Evolutionary conservation across 148 eudicot genomes (phyloP), one percentile per base, ranked within the genome.

Genomic region (Tetragonia tetragonoides): DNA sequence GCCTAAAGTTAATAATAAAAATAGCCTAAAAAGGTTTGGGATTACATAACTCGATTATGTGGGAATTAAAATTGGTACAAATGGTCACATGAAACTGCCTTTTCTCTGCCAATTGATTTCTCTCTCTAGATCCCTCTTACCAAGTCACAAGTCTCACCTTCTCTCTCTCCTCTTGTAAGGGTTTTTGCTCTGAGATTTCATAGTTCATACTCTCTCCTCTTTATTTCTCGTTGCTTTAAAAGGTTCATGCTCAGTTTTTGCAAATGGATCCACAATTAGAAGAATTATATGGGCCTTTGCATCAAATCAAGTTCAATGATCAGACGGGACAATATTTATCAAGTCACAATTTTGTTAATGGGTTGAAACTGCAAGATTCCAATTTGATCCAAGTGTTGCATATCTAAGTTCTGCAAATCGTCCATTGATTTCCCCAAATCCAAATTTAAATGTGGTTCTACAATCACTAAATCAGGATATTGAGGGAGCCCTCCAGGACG

Each of bases 211-310:
- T n/a, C 51, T 3, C 40, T 74, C 21, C 21, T 34, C 17, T 54
- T 66, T 71, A 53, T 70, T 66, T 39, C 73, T 42, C 72, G 68
- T 77, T 40, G 53, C 57, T 72, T 6, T 14, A 41, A 16, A 54
- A 72, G 75, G 49, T 75, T 71, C 81, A n/a, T 77, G 77, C 72
- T 74, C 71, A 73, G 79, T 72, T 79, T 76, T 39, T 68, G 67
- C 65, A 60, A 84, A 86, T 89, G 88, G 86, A 89, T 81, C 82
- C 80, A 56, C 69, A 63, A 74, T 76, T 87, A 74, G 87, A 82
- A 47, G 87, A 80, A 49, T 80, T 88, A 72, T 83, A 84, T 74
- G 87, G 87, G 68, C 69, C 89, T 47, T 66, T 85, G 78, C 83
- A 86, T 74, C 81, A 82, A 87, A 83, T 86, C 68, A 84, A 81